Base-by-base conservation (phyloP, 2,329 filamentous ascomycete genomes). In the Orbilia brochopaga region DNA sequence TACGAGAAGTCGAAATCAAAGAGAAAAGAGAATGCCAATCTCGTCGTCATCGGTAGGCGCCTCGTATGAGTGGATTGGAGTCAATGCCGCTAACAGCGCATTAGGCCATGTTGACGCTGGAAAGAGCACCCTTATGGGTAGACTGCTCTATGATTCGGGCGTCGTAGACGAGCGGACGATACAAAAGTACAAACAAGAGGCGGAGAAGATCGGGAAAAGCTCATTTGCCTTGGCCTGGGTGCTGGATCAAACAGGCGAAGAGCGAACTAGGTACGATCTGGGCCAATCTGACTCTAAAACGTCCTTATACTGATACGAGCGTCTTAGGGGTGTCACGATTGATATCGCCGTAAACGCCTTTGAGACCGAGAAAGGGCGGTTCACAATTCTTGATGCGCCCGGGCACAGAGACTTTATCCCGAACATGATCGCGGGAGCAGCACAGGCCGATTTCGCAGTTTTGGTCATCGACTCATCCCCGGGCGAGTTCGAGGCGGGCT, bases 181-280 rank as follows among this genome's bases (percentile, higher is more conserved):
- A 70, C 91, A 96, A 64, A 93, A 90, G 78, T 92, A 95, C 76
- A 86, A 88, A 19, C 90, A 89, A 79, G 92, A 97, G 80, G 93
- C 94, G 0, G 89, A 96, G 76, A 91, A 88, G 69, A 90, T 96
- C 42, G 94, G 94, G 3, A 99, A 99, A 79, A 88, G 90, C 1
- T 97, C 94, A 0, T 99, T 99, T 80, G 93, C 93, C 11, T 84
- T 99, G 21, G 94, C 95, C 0, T 99, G 94, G 94, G 91, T 99
- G 1, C 85, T 99, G 80, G 94, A 99, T 78, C 90, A 96, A 79
- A 88, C 91, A 19, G 87, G 87, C 0, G 94, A 99, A 78, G 94
- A 99, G 79, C 86, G 94, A 74, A 88, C 87, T 6, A 75, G 76
- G 76, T 76, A 60, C 17, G 40, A 2, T 21, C 1, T 13, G 7